Conservation (phyloP, 1,284 basidiomycete genomes). For the Cryptococcus sp. region DNA sequence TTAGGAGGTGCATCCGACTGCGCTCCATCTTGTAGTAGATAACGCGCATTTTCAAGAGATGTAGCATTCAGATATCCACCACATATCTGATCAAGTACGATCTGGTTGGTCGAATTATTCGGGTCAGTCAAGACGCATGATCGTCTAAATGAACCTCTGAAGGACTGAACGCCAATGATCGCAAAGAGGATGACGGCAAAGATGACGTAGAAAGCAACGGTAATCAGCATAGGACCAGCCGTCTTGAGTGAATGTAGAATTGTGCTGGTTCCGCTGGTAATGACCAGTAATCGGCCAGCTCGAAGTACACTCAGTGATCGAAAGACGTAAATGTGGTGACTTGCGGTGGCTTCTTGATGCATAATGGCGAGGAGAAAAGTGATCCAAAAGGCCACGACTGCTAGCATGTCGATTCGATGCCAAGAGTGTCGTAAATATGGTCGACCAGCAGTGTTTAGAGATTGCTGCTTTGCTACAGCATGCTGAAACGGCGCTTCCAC, state of each 20-base stretch:
- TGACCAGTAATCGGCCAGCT: conserved; percentile 73
- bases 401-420: conserved; percentile 85
- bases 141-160: conserved; percentile 74
- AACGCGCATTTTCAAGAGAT: conserved; percentile 48
- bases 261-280: conserved; percentile 90
- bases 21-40: conserved; percentile 22
- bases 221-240: conserved; percentile 79
- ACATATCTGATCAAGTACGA: conserved; percentile 58
- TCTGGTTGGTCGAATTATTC: conserved; percentile 33
- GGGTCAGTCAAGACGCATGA: conserved; percentile 50
- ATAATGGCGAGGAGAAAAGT: conserved; percentile 64
- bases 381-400: conserved; percentile 59
- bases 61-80: conserved; percentile 69
- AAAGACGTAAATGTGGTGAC: conserved; percentile 77
- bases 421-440: conserved; percentile 92
- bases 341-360: conserved; percentile 61
- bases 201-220: conserved; percentile 83
- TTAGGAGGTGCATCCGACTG: conserved; percentile 56
- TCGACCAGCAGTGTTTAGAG: conserved; percentile 39
- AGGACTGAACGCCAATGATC: conserved; percentile 85
- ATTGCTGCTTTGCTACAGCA: conserved; percentile 49
- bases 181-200: conserved; percentile 89
- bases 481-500: conserved; percentile 51
- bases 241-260: conserved; percentile 91
- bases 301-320: conserved; percentile 84